Conservation (phyloP, 78 protist genomes). For the Dictyostelium intermedium region DNA sequence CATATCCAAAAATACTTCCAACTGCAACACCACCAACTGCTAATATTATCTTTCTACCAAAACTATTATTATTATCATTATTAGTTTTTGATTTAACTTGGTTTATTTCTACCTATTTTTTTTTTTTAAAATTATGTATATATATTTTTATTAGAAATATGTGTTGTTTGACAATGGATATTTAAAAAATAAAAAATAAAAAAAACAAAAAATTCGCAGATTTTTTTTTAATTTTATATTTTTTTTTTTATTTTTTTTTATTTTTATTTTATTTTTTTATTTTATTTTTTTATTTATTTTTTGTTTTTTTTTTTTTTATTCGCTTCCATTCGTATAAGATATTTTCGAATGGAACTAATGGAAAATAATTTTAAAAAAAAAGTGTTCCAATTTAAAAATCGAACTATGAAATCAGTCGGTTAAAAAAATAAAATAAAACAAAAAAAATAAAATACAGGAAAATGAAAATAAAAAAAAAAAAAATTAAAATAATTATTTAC, state of each 20-base stretch:
- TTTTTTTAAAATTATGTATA: not conserved
- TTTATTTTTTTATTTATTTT: not conserved
- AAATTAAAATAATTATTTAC: not conserved
- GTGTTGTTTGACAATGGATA: too few species aligned
- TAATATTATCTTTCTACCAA: not conserved
- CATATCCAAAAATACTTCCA: conserved; percentile 58
- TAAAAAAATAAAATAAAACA: too few species aligned
- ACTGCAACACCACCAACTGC: conserved; percentile 15
- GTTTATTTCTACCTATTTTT: not conserved
- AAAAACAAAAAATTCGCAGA: not conserved
- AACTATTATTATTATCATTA: not conserved
- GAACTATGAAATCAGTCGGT: not conserved
- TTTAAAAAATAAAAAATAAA: not conserved
- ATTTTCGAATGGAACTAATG: not conserved
- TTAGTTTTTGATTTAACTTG: not conserved
- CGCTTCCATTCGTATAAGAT: not conserved
- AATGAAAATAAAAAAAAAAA: not conserved
- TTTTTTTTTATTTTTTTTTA: not conserved
- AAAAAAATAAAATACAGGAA: too few species aligned
- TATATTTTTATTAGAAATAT: not conserved
- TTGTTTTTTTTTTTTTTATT: not conserved
- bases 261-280: not conserved
- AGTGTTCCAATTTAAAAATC: not conserved
- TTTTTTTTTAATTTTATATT: not conserved
- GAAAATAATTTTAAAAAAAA: not conserved